Evolutionary conservation across 2,329 filamentous ascomycete genomes (phyloP).

Genomic region (Aureobasidium vineae): DNA sequence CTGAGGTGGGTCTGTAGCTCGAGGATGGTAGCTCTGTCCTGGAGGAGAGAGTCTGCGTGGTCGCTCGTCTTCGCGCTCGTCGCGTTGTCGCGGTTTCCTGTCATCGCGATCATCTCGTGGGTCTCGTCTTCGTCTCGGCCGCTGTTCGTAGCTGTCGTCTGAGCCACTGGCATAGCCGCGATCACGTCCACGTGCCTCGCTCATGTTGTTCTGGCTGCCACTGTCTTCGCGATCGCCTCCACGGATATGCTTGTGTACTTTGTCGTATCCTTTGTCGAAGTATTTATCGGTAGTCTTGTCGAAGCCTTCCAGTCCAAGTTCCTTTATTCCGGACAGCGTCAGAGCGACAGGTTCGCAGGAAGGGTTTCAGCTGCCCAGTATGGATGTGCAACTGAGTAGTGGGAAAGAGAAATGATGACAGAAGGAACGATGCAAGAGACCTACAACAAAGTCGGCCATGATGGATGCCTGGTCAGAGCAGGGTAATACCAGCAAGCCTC

Average conservation of each 20-base stretch:
- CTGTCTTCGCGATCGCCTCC: background rate
- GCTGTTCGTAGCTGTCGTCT: slow-evolving; percentile 20
- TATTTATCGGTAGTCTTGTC: slow-evolving; percentile 9
- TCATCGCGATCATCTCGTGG: slow-evolving; percentile 8
- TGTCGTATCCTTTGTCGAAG: slow-evolving; percentile 25
- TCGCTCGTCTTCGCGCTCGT: background rate
- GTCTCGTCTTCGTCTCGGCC: background rate
- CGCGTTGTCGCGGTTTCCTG: background rate
- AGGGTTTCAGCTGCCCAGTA: background rate
- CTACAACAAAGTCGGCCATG: slow-evolving; percentile 21
- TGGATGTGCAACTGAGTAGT: background rate
- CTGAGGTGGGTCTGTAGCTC: background rate
- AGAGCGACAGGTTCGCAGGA: background rate
- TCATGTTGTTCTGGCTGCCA: background rate
- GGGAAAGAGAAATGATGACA: background rate
- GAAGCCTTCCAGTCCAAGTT: slow-evolving; percentile 19
- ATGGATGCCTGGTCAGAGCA: background rate
- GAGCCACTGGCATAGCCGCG: slow-evolving; percentile 17
- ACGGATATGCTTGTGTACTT: background rate
- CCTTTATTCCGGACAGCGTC: slow-evolving; percentile 18
- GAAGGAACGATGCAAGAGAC: background rate
- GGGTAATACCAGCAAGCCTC: slow-evolving; percentile 7
- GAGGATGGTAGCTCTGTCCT: slow-evolving; percentile 11
- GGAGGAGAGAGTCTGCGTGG: slow-evolving; percentile 1
- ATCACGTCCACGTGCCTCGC: background rate